Percentiles rank a stretch among this genome's conserved stretches.
phyloP scores from a whole-genome alignment of 2,329 filamentous ascomycete species.

The Colletotrichum echinochloae region DNA sequence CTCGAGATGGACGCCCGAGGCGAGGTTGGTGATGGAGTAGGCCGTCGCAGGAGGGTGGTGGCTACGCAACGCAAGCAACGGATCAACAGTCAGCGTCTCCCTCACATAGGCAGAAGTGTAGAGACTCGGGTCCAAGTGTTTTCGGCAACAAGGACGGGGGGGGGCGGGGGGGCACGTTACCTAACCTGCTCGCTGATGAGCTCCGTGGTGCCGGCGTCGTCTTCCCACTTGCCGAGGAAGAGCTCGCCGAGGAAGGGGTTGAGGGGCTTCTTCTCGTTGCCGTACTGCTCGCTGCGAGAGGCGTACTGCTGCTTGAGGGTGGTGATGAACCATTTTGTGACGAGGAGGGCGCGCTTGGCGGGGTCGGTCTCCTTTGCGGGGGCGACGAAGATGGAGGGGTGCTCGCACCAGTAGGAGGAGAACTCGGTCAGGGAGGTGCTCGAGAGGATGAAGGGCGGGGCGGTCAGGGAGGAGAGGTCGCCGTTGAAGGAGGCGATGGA shows the following conservation, averaged over 20 bases:
- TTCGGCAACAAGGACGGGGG: too few relatives aligned
- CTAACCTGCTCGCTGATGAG: constrained; percentile 95
- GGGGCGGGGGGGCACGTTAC: constrained; percentile 51
- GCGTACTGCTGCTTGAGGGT: constrained; percentile 90
- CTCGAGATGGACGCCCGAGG: constrained; percentile 81
- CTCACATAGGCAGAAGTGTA: not conserved
- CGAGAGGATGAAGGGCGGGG: constrained; percentile 85
- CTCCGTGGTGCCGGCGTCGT: constrained; percentile 83
- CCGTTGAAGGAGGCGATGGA: constrained; percentile 87
- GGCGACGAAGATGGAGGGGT: constrained; percentile 82
- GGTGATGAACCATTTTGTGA: constrained; percentile 96
- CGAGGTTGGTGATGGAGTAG: constrained; percentile 89
- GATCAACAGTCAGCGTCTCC: not conserved
- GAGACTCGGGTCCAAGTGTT: not conserved
- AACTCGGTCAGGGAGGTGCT: constrained; percentile 83
- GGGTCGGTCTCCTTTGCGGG: constrained; percentile 84
- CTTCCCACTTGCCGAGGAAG: constrained; percentile 91
- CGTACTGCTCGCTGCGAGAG: constrained; percentile 79
- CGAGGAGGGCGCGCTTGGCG: constrained; percentile 83
- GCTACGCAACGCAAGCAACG: constrained; percentile 50
- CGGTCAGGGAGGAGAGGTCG: constrained; percentile 83
- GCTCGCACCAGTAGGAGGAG: constrained; percentile 85
- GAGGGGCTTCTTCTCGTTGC: constrained; percentile 96
- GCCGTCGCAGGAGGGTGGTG: constrained; percentile 96
- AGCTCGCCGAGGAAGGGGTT: constrained; percentile 97